Conservation (phyloP, 2,329 filamentous ascomycete genomes). For the Trichoderma lentiforme region DNA sequence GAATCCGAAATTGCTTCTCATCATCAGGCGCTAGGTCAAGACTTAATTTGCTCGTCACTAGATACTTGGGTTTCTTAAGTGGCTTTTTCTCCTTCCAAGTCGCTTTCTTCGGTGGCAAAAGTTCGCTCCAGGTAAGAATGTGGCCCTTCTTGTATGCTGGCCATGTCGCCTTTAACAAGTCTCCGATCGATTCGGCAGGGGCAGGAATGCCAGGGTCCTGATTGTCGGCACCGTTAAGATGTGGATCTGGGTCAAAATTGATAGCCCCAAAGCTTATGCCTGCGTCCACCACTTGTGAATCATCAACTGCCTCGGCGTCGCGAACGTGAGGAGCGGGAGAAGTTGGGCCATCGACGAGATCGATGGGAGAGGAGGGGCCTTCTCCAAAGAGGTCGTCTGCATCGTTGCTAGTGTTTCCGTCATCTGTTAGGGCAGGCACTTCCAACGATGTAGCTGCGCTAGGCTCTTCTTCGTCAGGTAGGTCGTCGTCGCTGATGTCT, state of each 20-base stretch:
- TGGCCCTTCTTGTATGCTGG: conserved; percentile 75
- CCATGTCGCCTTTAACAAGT: conserved; percentile 75
- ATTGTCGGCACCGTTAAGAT: conserved; percentile 44
- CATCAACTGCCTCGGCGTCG: conserved; percentile 38
- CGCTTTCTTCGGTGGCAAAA: conserved; percentile 78
- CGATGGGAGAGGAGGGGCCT: conserved; percentile 48
- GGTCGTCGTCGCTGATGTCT: conserved; percentile 87
- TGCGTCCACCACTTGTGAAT: conserved; percentile 32
- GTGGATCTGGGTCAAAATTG: conserved; percentile 48
- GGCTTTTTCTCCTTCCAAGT: conserved; percentile 77
- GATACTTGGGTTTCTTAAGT: conserved; percentile 71
- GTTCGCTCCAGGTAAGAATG: conserved; percentile 73
- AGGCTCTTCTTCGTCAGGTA: conserved; percentile 74
- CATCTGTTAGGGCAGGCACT: conserved; percentile 55
- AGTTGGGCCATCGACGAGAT: conserved; percentile 39
- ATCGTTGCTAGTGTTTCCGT: conserved; percentile 58
- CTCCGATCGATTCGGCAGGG: conserved; percentile 68
- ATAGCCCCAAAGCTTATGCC: conserved; percentile 39
- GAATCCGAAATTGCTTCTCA: conserved; percentile 79
- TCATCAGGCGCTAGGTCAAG: conserved; percentile 84
- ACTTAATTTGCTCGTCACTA: conserved; percentile 83
- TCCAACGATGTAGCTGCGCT: conserved; percentile 43
- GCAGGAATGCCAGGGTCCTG: conserved; percentile 64
- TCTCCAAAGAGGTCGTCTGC: conserved; percentile 70
- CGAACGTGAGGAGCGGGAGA: conserved; percentile 45